Conservation (phyloP, 1,284 basidiomycete species). For the Tilletia setariae region DNA sequence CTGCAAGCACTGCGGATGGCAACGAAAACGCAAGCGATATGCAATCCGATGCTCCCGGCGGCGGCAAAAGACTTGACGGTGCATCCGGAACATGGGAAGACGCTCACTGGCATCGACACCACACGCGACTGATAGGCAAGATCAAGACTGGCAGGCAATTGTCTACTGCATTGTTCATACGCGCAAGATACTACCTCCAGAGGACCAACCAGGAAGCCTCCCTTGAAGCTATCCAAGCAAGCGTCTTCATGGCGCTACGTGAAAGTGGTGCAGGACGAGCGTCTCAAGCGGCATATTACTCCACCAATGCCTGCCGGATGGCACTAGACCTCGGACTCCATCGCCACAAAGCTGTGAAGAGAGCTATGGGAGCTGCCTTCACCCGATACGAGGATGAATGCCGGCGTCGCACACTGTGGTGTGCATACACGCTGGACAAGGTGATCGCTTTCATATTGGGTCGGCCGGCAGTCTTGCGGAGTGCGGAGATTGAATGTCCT, state of each 20-base stretch:
- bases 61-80: no score
- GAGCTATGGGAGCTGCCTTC: conserved; percentile 30
- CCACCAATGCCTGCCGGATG: conserved; percentile 36
- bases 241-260: conserved; percentile 39
- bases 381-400: conserved; percentile 36
- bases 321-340: conserved; percentile 41
- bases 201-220: conserved; percentile 37
- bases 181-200: conserved; percentile 38
- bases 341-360: conserved; percentile 22
- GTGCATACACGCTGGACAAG: conserved; percentile 40
- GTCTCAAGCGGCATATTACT: conserved; percentile 33
- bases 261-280: conserved; percentile 38
- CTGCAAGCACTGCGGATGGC: no score
- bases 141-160: conserved; percentile 12
- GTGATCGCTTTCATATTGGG: conserved; percentile 33
- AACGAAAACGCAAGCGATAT: no score
- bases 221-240: conserved; percentile 36
- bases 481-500: conserved; percentile 42
- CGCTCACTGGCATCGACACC: conserved; percentile 23
- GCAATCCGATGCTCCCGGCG: no score
- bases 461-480: conserved; percentile 34
- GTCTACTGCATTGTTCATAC: conserved; percentile 35
- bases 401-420: conserved; percentile 36
- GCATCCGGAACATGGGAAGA: no score
- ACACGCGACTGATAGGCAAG: conserved; percentile 18